A percentile compares a stretch with the other conserved stretches of the same genome.
Conservation (phyloP, 129 eudicot genomes). For the Tanacetum coccineum region DNA sequence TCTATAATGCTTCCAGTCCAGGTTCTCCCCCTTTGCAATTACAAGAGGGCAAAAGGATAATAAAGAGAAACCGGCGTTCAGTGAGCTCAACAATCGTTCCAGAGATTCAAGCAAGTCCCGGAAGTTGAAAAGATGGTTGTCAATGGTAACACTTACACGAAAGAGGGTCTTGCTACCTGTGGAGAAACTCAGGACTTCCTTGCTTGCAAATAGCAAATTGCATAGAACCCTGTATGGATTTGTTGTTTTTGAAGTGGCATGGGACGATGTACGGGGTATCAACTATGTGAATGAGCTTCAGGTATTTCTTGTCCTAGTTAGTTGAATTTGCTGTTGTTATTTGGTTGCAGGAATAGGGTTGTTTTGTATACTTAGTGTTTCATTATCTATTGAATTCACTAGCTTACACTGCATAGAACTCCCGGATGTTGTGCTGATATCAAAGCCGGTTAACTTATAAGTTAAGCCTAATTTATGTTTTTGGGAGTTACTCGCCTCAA, state of each 20-base stretch:
- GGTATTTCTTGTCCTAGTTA: conserved; percentile 33
- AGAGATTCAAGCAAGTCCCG: conserved; percentile 32
- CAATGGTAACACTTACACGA: conserved; percentile 57
- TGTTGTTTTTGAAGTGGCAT: conserved; percentile 80
- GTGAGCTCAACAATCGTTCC: conserved; percentile 38
- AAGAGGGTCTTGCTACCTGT: conserved; percentile 86
- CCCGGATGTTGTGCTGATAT: too few relatives aligned
- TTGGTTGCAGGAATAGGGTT: too few relatives aligned
- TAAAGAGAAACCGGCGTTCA: conserved; percentile 34
- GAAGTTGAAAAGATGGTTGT: conserved; percentile 55
- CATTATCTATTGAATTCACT: too few relatives aligned
- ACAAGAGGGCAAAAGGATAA: conserved; percentile 57
- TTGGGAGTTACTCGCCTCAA: too few relatives aligned
- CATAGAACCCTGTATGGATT: conserved; percentile 87
- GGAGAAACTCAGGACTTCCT: conserved; percentile 61
- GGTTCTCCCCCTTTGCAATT: conserved; percentile 95
- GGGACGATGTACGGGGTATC: conserved; percentile 89
- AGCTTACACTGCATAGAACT: too few relatives aligned
- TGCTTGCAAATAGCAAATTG: conserved; percentile 68
- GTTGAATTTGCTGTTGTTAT: too few relatives aligned
- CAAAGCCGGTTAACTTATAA: too few relatives aligned
- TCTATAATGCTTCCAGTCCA: conserved; percentile 53
- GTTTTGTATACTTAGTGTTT: too few relatives aligned
- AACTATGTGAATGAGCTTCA: conserved; percentile 88
- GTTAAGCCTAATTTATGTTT: too few relatives aligned